phyloP scores from a whole-genome alignment of 208 protist species.

The Leishmania martiniquensis region DNA sequence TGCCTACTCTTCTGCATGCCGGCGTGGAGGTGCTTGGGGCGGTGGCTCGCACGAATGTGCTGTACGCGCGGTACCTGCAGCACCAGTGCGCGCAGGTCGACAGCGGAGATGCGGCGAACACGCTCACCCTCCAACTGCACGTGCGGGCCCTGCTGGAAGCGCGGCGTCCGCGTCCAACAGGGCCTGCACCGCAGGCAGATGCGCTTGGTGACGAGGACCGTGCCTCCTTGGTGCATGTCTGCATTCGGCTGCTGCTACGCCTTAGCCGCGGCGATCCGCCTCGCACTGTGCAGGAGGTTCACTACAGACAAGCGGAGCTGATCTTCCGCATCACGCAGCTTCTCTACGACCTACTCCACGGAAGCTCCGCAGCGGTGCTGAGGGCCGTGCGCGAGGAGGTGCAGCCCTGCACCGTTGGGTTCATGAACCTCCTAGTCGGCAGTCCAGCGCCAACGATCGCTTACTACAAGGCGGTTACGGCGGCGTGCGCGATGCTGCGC shows the following conservation, averaged over 20 bases:
- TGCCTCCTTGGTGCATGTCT: constrained; percentile 30
- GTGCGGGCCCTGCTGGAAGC: constrained; percentile 27
- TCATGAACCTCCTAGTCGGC: constrained; percentile 53
- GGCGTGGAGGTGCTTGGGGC: constrained; percentile 42
- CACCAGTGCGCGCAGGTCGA: constrained; percentile 27
- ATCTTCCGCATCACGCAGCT: constrained; percentile 60
- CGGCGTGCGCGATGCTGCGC: constrained; percentile 59
- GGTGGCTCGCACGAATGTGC: constrained; percentile 35
- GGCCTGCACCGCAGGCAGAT: not conserved
- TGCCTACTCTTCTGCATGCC: constrained; percentile 40
- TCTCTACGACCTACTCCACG: constrained; percentile 51
- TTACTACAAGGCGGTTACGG: constrained; percentile 52
- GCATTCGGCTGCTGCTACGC: constrained; percentile 29
- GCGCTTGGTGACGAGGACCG: constrained; percentile 27
- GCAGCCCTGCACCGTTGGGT: constrained; percentile 33
- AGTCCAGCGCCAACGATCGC: constrained; percentile 34
- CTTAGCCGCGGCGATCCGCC: constrained; percentile 44
- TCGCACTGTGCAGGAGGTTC: constrained; percentile 28
- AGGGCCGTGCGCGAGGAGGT: constrained; percentile 25
- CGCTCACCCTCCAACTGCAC: constrained; percentile 26
- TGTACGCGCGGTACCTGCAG: constrained; percentile 38
- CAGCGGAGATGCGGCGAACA: constrained; percentile 29
- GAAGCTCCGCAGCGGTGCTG: constrained; percentile 37
- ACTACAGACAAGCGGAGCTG: constrained; percentile 58
- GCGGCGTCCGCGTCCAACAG: not conserved